Base-by-base conservation (phyloP, 2,329 filamentous ascomycete species). In the Pseudocercospora fuligena region DNA sequence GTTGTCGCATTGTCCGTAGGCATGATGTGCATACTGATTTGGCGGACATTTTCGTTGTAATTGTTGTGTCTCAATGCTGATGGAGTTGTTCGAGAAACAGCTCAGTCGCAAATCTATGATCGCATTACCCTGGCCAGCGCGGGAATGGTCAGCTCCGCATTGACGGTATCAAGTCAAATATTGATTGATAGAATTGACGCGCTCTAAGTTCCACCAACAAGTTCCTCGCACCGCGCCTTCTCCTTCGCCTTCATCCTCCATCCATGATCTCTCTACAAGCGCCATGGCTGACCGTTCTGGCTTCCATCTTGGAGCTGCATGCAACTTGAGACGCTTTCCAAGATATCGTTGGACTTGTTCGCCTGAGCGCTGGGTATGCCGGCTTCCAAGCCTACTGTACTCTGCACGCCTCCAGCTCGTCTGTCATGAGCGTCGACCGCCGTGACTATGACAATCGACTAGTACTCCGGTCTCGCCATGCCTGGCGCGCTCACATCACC, bases 1-100 rank as follows among this genome's bases (percentile, higher is more conserved):
- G 36, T 14, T 40, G 36, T 16, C 36, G 36, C 51, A 73, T 64
- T 60, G 70, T 67, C 27, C 71, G 69, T 9, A 74, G 40, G 56
- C 73, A 75, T 49, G 66, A 65, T 19, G 60, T 67, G 66, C 73
- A 75, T 14, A 70, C 49, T 31, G 40, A 69, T 36, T 73, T 74
- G 53, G 60, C 67, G 12, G 73, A 63, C 73, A 74, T 74, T 53
- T 56, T 68, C 33, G 56, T 16, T 23, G 19, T 16, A 25, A 23
- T 11, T 27, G 19, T 8, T 29, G 3, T 25, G 25, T 19, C 7
- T n/a, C 21, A 29, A 29, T 29, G 21, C 51, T 54, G 6, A n/a
- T 54, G 51, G 21, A n/a, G 25, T 33, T 40, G 27, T 27, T 14
- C 8, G 19, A 31, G 29, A 25, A 14, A 36, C 27, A 29, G 31